A percentile compares a stretch with the other conserved stretches of the same genome.
Evolutionary conservation across 306 rosid species (phyloP).

Genomic region (Corylus heterophylla): DNA sequence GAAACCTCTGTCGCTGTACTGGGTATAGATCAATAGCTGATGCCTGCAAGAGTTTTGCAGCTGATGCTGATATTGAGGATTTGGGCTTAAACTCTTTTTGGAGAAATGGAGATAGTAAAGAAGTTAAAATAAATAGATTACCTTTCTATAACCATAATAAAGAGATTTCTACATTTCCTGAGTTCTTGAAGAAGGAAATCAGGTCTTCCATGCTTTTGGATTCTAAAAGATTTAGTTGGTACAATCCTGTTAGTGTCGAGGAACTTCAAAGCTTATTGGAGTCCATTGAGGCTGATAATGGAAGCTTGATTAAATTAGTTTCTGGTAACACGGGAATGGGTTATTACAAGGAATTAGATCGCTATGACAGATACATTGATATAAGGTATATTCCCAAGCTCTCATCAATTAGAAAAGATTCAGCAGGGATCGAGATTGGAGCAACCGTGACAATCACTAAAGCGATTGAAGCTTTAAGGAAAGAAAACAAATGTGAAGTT

Average conservation of each 20-base stretch:
- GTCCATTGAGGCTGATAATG: constrained; percentile 15
- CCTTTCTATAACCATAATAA: constrained; percentile 44
- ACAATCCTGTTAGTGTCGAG: constrained; percentile 48
- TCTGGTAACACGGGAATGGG: constrained; percentile 82
- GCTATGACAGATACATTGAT: constrained; percentile 59
- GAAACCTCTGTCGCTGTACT: constrained; percentile 95
- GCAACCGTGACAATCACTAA: constrained; percentile 65
- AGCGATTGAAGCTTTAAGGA: constrained; percentile 57
- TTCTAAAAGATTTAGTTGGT: constrained; percentile 55
- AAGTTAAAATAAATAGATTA: constrained; percentile 42
- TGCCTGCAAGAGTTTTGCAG: constrained; percentile 90
- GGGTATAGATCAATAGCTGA: constrained; percentile 90
- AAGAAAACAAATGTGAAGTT: constrained; percentile 23
- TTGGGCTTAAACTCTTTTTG: constrained; percentile 84
- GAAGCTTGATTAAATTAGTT: constrained; percentile 45
- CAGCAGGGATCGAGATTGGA: constrained; percentile 69
- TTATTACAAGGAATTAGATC: constrained; percentile 61
- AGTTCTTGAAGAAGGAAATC: constrained; percentile 54
- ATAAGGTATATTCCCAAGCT: constrained; percentile 59
- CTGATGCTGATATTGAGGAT: constrained; percentile 87
- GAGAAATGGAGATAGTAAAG: constrained; percentile 59
- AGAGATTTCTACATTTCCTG: constrained; percentile 49
- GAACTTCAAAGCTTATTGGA: constrained; percentile 53
- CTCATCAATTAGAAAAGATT: constrained; percentile 49
- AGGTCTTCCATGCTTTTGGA: constrained; percentile 37